Conservation (phyloP, 2,329 filamentous ascomycete genomes). For the Talaromyces sp. region DNA sequence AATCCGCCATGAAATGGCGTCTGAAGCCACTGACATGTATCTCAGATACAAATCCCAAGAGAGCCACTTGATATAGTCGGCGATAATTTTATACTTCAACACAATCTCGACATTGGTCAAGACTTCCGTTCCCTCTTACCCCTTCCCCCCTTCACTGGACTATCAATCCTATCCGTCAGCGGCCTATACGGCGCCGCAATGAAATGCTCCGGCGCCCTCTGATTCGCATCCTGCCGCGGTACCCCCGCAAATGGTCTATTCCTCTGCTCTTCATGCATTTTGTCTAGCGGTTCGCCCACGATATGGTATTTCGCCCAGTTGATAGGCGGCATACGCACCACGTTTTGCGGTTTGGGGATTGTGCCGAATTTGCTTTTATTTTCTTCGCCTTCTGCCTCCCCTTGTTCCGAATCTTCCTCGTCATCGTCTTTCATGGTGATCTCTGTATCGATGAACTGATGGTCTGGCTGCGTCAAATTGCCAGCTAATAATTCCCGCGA, state of each 20-base stretch:
- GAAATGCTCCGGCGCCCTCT: constrained; percentile 48
- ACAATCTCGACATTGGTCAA: constrained; percentile 11
- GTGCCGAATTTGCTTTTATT: constrained; percentile 51
- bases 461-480: constrained; percentile 48
- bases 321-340: constrained; percentile 81
- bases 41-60: not conserved
- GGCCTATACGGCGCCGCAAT: constrained; percentile 60
- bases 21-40: not conserved
- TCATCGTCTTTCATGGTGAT: constrained; percentile 31
- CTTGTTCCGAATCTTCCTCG: constrained; percentile 9
- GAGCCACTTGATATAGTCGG: not conserved
- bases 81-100: too few relatives aligned
- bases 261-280: constrained; percentile 76
- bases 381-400: not conserved
- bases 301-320: constrained; percentile 95
- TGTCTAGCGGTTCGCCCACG: constrained; percentile 79
- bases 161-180: constrained; percentile 51
- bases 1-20: not conserved
- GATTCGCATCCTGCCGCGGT: constrained; percentile 31
- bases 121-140: constrained; percentile 34
- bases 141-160: constrained; percentile 29
- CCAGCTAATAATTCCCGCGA: constrained; percentile 64
- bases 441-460: constrained; percentile 31
- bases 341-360: constrained; percentile 73
- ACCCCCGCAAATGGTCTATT: constrained; percentile 54